Evolutionary conservation across 345 rosid genomes (phyloP), one percentile per base, ranked within the genome.

Genomic region (Odontarrhena argentea): DNA sequence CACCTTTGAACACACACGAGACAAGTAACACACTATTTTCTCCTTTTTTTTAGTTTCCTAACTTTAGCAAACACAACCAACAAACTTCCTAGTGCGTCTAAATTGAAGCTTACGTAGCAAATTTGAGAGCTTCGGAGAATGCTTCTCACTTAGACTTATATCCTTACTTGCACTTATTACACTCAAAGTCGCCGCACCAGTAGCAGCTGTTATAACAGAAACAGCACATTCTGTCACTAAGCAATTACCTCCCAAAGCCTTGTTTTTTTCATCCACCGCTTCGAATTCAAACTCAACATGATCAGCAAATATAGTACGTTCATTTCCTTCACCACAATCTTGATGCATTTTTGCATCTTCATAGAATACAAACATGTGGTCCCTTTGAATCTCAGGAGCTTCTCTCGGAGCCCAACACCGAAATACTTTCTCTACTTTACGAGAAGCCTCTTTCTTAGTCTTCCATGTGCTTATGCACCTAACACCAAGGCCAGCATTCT

Each of bases 201-300:
- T 38, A 11, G 46, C 46, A 22, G 46, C 45, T 24, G 45, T 56
- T 40, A 57, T 41, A 40, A 57, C 63, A 40, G 36, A 40, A n/a
- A 57, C 48, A 41, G 40, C 63, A 40, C 63, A 57, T 57, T 57
- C 63, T 57, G 63, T 57, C 34, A 57, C 63, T 18, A 40, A 40
- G 36, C 48, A 57, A n/a, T 57, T 57, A 41, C 48, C 22, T 3
- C 63, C 47, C 12, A 57, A 57, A 57, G 42, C 63, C 48, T 41
- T 57, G 63, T 57, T 57, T 57, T 11, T 57, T 6, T 36, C 63
- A 57, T 25, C 41, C 4, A 57, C 48, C 24, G 48, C 2, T 57
- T 40, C 36, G 30, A 57, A 57, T 24, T 57, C 48, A 2, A 57
- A 57, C 18, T 42, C 35, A 25, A 57, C 35, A 7, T 57, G 63